These are phyloP conservation scores for Fusarium cyanostomum DNA, from an alignment of 2,329 filamentous ascomycete genomes.

Conservation along the genomic window DNA sequence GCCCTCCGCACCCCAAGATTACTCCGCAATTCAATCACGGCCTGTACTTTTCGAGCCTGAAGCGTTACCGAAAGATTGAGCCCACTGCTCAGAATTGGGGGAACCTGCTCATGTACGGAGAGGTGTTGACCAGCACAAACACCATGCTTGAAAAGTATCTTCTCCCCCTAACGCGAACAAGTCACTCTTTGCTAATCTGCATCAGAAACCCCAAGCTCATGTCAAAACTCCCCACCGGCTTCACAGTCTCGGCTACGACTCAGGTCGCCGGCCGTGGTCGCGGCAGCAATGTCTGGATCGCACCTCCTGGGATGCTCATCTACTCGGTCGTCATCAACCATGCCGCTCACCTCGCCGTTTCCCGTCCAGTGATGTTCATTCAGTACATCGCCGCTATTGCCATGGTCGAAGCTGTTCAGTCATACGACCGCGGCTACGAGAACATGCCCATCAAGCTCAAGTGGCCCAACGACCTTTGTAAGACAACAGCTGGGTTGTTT, in stretches of 20 bases:
- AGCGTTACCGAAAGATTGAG: conserved; percentile 67
- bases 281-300: conserved; percentile 94
- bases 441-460: conserved; percentile 86
- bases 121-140: conserved; percentile 94
- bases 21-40: conserved; percentile 90
- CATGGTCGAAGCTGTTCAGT: conserved; percentile 82
- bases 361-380: conserved; percentile 87
- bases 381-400: conserved; percentile 94
- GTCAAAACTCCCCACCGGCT: conserved; percentile 80
- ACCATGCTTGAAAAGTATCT: conserved; percentile 90
- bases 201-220: conserved; percentile 79
- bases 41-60: conserved; percentile 77
- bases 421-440: conserved; percentile 80
- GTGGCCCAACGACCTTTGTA: conserved; percentile 97
- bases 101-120: conserved; percentile 81
- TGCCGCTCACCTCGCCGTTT: conserved; percentile 73
- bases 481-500: conserved; percentile 27
- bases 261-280: conserved; percentile 90
- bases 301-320: conserved; percentile 84
- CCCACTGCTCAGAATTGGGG: conserved; percentile 76
- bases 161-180: conserved; percentile 6
- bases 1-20: conserved; percentile 73
- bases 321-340: conserved; percentile 92
- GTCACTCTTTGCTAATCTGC: neutral
- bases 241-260: conserved; percentile 85